Conservation (phyloP, 139 green algal species). For the Asterochloris erici region DNA sequence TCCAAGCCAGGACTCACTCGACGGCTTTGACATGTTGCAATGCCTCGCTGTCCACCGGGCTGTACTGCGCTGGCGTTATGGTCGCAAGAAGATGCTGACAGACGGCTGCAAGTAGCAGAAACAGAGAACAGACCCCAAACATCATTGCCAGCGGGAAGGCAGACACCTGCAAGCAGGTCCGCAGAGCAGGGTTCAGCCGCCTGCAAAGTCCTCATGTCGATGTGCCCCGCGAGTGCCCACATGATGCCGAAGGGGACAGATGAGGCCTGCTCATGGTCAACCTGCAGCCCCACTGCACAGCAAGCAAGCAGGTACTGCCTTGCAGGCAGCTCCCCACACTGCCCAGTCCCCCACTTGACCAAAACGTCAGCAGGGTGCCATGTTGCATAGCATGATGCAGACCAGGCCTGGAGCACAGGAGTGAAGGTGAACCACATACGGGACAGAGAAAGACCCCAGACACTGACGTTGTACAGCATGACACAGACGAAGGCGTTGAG, state of each 20-base stretch:
- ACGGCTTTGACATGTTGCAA: too few species aligned
- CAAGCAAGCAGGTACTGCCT: background rate
- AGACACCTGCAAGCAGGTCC: slow-evolving; percentile 62
- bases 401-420: background rate
- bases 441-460: background rate
- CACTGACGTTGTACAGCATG: slow-evolving; percentile 90
- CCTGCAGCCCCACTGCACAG: background rate
- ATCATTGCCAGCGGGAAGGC: slow-evolving; percentile 80
- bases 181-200: background rate
- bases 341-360: background rate
- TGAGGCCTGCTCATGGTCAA: background rate
- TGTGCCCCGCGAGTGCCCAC: background rate
- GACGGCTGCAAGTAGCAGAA: slow-evolving; percentile 63
- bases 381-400: background rate
- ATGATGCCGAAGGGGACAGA: background rate
- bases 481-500: slow-evolving; percentile 97
- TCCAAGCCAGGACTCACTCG: too few species aligned
- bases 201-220: background rate
- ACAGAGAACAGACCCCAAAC: slow-evolving; percentile 90
- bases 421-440: background rate
- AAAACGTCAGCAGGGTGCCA: background rate
- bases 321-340: background rate
- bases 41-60: background rate
- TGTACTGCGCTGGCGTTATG: background rate
- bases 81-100: slow-evolving; percentile 41